These are phyloP conservation scores for Nymphaea thermarum DNA, from an alignment of 164 flowering plant genomes.

Conservation along the genomic window DNA sequence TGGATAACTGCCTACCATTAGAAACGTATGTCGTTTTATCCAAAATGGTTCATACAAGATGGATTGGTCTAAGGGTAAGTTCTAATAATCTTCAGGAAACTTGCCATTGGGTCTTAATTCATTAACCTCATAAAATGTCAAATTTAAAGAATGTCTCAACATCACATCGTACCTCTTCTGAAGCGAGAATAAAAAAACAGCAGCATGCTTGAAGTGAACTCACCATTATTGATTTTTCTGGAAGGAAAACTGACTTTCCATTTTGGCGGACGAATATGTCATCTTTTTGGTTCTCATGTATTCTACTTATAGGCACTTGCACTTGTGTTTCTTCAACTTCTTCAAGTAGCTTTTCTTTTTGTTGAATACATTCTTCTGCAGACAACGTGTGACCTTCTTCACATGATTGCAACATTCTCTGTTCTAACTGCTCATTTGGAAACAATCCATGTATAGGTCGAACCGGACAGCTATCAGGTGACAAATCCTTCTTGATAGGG, in stretches of 20 bases:
- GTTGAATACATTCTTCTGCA: background rate
- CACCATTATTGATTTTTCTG: conserved; percentile 26
- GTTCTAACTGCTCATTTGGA: background rate
- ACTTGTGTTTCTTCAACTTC: conserved; percentile 5
- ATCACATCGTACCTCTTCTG: background rate
- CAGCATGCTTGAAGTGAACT: background rate
- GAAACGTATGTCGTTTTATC: background rate
- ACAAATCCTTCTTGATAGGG: background rate
- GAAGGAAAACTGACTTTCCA: conserved; percentile 12
- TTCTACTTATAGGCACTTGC: conserved; percentile 9
- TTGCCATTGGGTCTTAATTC: background rate
- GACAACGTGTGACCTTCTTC: background rate
- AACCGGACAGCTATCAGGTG: background rate
- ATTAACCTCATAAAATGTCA: background rate
- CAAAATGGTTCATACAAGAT: background rate
- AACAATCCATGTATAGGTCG: background rate
- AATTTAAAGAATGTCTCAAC: background rate
- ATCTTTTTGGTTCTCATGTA: conserved; percentile 10
- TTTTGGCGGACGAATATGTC: conserved; percentile 8
- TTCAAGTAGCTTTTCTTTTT: background rate
- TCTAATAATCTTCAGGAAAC: background rate
- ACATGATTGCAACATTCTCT: background rate
- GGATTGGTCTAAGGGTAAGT: too few relatives aligned
- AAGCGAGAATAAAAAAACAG: background rate
- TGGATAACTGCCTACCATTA: background rate